These are phyloP conservation scores for Cyclotella choctawhatcheeana DNA, from an alignment of 108 stramenopile species.

Conservation along the genomic window DNA sequence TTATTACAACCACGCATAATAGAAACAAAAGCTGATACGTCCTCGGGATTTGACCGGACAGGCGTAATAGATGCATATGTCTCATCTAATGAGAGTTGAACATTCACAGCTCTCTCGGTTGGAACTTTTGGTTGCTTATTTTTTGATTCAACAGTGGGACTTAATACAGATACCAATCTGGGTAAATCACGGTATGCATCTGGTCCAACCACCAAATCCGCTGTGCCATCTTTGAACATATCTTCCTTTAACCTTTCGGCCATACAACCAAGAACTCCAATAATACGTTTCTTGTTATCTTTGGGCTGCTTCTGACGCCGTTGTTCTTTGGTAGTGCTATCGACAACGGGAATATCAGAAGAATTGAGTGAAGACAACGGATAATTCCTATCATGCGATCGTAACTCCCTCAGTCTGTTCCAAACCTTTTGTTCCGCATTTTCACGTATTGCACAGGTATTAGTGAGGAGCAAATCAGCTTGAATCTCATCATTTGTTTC, in stretches of 20 bases:
- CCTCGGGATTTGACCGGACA: conserved; percentile 63
- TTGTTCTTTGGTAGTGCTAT: not conserved
- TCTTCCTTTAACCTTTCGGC: conserved; percentile 95
- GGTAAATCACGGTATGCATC: conserved; percentile 99
- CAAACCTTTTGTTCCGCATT: conserved; percentile 97
- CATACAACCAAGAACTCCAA: conserved; percentile 99
- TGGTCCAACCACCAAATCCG: conserved; percentile 96
- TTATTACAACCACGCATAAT: conserved; percentile 99
- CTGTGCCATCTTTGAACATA: conserved; percentile 86
- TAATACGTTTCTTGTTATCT: conserved; percentile 54
- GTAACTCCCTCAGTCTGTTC: conserved; percentile 79
- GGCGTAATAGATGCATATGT: conserved; percentile 98
- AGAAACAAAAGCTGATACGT: conserved; percentile 89
- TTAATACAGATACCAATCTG: conserved; percentile 69
- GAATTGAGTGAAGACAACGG: not conserved
- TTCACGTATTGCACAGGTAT: conserved; percentile 99
- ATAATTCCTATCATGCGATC: conserved; percentile 17
- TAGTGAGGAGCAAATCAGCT: conserved; percentile 91
- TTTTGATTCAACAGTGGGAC: not conserved
- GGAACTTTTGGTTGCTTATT: conserved; percentile 4
- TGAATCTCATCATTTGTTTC: conserved; percentile 50
- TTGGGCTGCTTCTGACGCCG: not conserved
- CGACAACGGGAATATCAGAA: conserved; percentile 29
- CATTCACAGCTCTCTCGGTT: conserved; percentile 76
- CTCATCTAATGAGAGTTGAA: conserved; percentile 93